Evolutionary conservation across 805 yeast species (phyloP).

Genomic region (Yarrowia bubula): DNA sequence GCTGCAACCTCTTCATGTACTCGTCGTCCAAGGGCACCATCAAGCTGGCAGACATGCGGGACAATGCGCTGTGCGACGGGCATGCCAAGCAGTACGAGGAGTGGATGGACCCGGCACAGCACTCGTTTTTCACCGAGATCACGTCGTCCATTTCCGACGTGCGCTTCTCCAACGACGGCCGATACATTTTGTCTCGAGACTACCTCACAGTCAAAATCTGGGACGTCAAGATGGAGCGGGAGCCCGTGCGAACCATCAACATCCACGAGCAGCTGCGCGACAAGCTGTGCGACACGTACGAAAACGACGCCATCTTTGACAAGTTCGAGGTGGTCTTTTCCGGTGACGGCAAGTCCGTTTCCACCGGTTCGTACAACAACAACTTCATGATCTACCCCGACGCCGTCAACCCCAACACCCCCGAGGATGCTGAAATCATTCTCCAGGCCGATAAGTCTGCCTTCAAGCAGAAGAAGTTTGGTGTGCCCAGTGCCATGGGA

Average conservation of each 20-base stretch:
- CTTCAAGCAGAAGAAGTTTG: conserved; percentile 73
- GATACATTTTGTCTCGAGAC: conserved; percentile 94
- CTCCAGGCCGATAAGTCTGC: conserved; percentile 98
- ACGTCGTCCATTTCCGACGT: conserved; percentile 93
- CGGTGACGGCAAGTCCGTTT: conserved; percentile 86
- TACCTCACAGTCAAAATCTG: conserved; percentile 96
- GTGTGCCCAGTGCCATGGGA: conserved; percentile 46
- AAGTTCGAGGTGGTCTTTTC: conserved; percentile 94
- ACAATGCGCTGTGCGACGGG: conserved; percentile 87
- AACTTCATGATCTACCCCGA: conserved; percentile 96
- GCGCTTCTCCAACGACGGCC: conserved; percentile 85
- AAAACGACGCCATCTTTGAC: conserved; percentile 96
- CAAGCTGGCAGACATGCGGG: conserved; percentile 94
- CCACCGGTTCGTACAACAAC: conserved; percentile 97
- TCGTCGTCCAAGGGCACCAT: conserved; percentile 94
- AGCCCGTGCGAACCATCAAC: conserved; percentile 89
- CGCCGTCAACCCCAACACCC: conserved; percentile 44
- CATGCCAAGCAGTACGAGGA: conserved; percentile 85
- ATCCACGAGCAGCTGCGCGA: conserved; percentile 95
- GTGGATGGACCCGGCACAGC: conserved; percentile 85
- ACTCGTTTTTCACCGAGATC: conserved; percentile 95
- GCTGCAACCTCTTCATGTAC: conserved; percentile 93
- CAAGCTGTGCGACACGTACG: conserved; percentile 93
- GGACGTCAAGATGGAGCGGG: conserved; percentile 97
- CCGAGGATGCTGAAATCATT: conserved; percentile 61